Evolutionary conservation across 169 alveolate genomes (phyloP), one percentile per base, ranked within the genome.

Genomic region (Cryptosporidium felis): DNA sequence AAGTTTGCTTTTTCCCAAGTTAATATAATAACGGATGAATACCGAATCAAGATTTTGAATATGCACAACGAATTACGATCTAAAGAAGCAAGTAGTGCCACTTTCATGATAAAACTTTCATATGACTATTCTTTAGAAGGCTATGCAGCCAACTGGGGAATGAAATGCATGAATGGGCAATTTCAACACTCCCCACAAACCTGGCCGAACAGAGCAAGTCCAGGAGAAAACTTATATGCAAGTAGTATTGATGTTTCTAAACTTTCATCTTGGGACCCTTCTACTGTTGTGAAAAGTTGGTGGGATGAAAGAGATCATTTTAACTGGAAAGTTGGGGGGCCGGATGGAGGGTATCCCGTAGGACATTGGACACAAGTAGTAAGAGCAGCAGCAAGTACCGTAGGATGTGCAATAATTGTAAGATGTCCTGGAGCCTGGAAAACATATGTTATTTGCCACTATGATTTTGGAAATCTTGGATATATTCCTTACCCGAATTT

Each of bases 331-430:
- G 23, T 82, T 21, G 81, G 62, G 3, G 51, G 45, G 18, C 92
- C 92, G 3, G 67, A 89, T 16, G 79, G 81, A 18, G 92, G 92
- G 26, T 62, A 74, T 56, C 79, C 89, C 61, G 89, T 89, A 23
- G 92, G 92, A 4, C 92, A 89, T 32, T 89, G 89, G 89, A 89
- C 92, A 59, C 92, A 89, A 18, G 85, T 89, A 16, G 92, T 89
- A 3, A 80, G 92, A 41, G 92, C 92, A 6, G 91, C 88, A 74
- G 91, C 92, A 30, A 81, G 91, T 16, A 62, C 92, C 30, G 92
- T 89, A 8, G 92, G 92, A 3, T 89, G 92, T 45, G 88, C 91
- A 80, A 60, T 89, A 12, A 46, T 89, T 49, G 89, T 90, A 34
- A 88, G 91, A 34, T 89, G 92, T 62, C 92, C 88, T 18, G 88